Percentiles rank a stretch among this genome's conserved stretches.
Evolutionary conservation across 352 stramenopile genomes (phyloP).

Genomic region (Phytophthora capsici): DNA sequence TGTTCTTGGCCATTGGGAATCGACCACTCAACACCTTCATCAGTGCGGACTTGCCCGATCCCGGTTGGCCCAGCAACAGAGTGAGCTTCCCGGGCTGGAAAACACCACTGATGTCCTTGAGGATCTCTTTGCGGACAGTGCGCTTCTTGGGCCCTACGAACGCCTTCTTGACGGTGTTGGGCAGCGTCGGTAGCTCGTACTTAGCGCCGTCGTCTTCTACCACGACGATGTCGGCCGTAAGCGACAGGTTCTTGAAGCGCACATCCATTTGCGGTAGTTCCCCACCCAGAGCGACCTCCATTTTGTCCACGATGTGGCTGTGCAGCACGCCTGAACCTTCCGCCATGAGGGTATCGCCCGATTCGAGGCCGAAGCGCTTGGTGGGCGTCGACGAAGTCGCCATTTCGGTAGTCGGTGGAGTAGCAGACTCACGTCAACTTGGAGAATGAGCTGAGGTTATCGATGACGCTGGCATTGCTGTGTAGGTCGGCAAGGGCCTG

Average conservation of each 20-base stretch:
- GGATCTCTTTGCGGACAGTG: conserved; percentile 40
- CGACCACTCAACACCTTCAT: conserved; percentile 51
- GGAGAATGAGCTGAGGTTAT: not conserved
- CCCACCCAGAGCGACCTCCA: conserved; percentile 29
- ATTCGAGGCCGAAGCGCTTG: conserved; percentile 14
- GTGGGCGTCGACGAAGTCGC: not conserved
- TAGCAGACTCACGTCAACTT: conserved; percentile 11
- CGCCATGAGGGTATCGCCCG: conserved; percentile 11
- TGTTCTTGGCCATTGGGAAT: conserved; percentile 44
- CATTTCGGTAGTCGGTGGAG: not conserved
- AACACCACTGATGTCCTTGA: conserved; percentile 42
- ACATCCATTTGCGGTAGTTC: conserved; percentile 51
- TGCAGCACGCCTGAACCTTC: conserved; percentile 8
- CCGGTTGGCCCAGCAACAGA: conserved; percentile 40
- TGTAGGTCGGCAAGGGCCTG: too few relatives aligned
- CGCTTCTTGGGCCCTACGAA: conserved; percentile 30
- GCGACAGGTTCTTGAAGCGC: conserved; percentile 46
- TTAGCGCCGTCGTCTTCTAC: conserved; percentile 26
- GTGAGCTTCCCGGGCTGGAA: conserved; percentile 46
- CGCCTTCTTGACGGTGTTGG: conserved; percentile 44
- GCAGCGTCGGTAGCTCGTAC: conserved; percentile 38
- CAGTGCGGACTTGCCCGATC: conserved; percentile 46
- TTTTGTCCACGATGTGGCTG: conserved; percentile 16
- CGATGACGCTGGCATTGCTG: not conserved
- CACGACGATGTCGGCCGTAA: conserved; percentile 41